A percentile compares a stretch with the other conserved stretches of the same genome.
These are phyloP conservation scores for Adansonia digitata DNA, from an alignment of 345 rosid genomes.

Conservation along the genomic window DNA sequence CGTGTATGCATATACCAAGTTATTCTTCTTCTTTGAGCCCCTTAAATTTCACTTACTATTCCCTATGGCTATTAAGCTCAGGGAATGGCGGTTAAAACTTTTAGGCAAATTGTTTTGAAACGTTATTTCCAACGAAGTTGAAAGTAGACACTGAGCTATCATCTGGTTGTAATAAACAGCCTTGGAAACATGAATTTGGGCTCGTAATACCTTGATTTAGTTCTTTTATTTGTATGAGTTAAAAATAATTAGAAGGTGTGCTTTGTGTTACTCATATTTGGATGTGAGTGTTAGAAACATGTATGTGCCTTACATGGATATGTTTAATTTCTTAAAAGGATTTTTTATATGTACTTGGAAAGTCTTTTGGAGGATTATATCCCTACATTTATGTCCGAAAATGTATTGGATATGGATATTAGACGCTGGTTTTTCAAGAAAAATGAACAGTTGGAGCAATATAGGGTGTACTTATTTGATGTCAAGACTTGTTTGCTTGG, in stretches of 20 bases:
- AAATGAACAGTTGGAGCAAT: too few relatives aligned
- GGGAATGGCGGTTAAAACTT: not conserved
- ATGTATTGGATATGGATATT: too few relatives aligned
- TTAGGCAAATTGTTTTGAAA: not conserved
- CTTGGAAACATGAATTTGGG: not conserved
- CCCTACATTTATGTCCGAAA: too few relatives aligned
- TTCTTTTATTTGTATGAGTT: not conserved
- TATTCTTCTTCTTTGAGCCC: not conserved
- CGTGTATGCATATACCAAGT: not conserved
- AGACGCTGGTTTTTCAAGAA: too few relatives aligned
- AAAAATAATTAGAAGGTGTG: not conserved
- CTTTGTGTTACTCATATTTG: too few relatives aligned
- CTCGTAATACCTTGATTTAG: not conserved
- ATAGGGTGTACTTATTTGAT: not conserved
- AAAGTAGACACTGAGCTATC: too few relatives aligned
- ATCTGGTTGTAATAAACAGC: too few relatives aligned
- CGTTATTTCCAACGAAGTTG: not conserved
- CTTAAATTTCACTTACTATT: not conserved
- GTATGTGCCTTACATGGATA: too few relatives aligned
- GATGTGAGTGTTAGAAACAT: too few relatives aligned
- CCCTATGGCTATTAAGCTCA: not conserved
- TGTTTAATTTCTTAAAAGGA: too few relatives aligned
- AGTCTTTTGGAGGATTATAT: too few relatives aligned
- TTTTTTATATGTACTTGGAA: too few relatives aligned
- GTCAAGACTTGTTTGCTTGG: not conserved